Conservation (phyloP, 2,329 filamentous ascomycete genomes). For the Reticulascus tulasneorum region DNA sequence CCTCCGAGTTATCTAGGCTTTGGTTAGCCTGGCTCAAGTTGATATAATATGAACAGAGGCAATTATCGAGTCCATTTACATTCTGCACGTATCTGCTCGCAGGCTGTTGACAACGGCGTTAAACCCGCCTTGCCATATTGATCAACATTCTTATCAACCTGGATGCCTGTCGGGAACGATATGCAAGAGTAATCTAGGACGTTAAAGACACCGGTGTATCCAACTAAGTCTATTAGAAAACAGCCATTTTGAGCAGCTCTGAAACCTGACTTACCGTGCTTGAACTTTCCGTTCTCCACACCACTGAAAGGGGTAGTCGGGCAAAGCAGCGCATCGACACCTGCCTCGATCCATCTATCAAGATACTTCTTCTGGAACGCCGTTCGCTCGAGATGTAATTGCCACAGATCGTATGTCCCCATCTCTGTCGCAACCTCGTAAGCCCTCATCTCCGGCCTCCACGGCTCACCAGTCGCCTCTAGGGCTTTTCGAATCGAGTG, state of each 20-base stretch:
- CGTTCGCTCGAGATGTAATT: slow-evolving; percentile 39
- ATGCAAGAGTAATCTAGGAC: slow-evolving; percentile 44
- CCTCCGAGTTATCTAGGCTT: slow-evolving; percentile 29
- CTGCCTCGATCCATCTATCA: slow-evolving; percentile 40
- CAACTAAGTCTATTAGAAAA: slow-evolving; percentile 28
- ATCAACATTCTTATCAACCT: slow-evolving; percentile 36
- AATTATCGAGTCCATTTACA: slow-evolving; percentile 40
- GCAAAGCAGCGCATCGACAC: slow-evolving; percentile 59
- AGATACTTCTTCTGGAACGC: slow-evolving; percentile 43
- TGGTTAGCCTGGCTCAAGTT: slow-evolving; percentile 1
- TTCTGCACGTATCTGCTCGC: slow-evolving; percentile 33
- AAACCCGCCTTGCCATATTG: slow-evolving; percentile 20
- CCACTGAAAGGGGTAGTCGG: slow-evolving; percentile 46
- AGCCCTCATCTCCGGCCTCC: slow-evolving; percentile 30
- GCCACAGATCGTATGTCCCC: slow-evolving; percentile 42
- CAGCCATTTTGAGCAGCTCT: neutral
- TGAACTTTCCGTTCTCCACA: slow-evolving; percentile 38
- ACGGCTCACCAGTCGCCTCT: slow-evolving; percentile 38
- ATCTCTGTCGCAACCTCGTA: slow-evolving; percentile 32
- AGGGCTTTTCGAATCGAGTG: slow-evolving; percentile 34
- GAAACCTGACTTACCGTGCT: slow-evolving; percentile 30
- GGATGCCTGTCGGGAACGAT: slow-evolving; percentile 40
- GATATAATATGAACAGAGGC: neutral
- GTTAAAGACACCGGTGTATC: slow-evolving; percentile 47
- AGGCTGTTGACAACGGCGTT: slow-evolving; percentile 29